Conservation (phyloP, 345 rosid species). For the Murraya koenigii region DNA sequence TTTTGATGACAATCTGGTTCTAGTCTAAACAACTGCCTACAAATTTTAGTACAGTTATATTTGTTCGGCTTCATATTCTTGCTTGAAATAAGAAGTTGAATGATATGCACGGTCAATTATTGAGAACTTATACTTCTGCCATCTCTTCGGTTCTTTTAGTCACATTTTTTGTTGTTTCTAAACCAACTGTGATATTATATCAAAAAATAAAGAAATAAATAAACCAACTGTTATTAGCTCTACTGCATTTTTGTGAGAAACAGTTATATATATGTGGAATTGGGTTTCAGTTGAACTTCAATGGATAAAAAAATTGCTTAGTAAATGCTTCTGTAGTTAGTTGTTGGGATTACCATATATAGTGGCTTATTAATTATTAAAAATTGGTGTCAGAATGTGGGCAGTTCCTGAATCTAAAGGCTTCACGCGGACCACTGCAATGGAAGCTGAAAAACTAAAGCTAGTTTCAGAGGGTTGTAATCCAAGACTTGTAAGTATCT, state of each 20-base stretch:
- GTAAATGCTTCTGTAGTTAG: not conserved
- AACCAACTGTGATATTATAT: not conserved
- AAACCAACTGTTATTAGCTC: not conserved
- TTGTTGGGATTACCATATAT: slow-evolving; percentile 9
- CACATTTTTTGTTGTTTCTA: not conserved
- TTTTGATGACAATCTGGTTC: not conserved
- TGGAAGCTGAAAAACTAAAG: slow-evolving; percentile 71
- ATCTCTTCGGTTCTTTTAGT: not conserved
- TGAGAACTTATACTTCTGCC: not conserved
- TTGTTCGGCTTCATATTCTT: not conserved
- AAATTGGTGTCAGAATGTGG: slow-evolving; percentile 62
- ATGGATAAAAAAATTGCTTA: not conserved
- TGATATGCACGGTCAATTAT: not conserved
- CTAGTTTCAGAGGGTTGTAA: slow-evolving; percentile 78
- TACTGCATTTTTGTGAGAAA: not conserved
- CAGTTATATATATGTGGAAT: not conserved
- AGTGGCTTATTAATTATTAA: slow-evolving; percentile 10
- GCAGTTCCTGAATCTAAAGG: slow-evolving; percentile 64
- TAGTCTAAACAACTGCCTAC: not conserved
- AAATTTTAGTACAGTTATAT: not conserved
- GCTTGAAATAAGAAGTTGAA: not conserved
- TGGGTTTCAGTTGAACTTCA: not conserved
- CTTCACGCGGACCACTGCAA: slow-evolving; percentile 50
- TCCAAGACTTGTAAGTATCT: slow-evolving; percentile 57
- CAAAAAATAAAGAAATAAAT: too few species aligned